phyloP scores from a whole-genome alignment of 257 asterid genomes.

The Solanum etuberosum region DNA sequence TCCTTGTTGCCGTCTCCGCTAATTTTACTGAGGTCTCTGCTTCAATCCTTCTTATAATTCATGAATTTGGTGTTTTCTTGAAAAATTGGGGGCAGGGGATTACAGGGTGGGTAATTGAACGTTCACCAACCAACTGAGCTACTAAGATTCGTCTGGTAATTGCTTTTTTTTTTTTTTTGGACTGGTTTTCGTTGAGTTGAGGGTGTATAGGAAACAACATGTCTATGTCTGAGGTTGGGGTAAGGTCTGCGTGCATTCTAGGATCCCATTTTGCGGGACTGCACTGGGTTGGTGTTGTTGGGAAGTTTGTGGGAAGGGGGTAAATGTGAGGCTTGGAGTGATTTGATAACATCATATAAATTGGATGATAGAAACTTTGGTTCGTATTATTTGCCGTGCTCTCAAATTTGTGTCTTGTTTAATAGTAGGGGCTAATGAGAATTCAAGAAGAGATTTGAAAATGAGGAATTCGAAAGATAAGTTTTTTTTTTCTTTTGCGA shows the following conservation, averaged over 20 bases:
- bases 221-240: not conserved
- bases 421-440: not conserved
- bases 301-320: not conserved
- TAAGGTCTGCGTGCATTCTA: not conserved
- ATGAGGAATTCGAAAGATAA: not conserved
- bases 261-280: not conserved
- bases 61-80: too few relatives aligned
- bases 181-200: not conserved
- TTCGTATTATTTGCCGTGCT: not conserved
- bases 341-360: not conserved
- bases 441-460: not conserved
- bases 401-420: not conserved
- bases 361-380: not conserved
- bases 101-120: not conserved
- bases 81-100: not conserved
- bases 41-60: not conserved
- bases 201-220: not conserved
- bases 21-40: slow-evolving; percentile 47
- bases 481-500: not conserved
- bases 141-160: not conserved
- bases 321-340: not conserved
- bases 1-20: slow-evolving; percentile 36
- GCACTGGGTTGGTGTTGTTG: not conserved
- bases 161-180: not conserved
- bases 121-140: not conserved